Evolutionary conservation across 1,139 yeast genomes (phyloP).

Genomic region (Geotrichum europaeum): DNA sequence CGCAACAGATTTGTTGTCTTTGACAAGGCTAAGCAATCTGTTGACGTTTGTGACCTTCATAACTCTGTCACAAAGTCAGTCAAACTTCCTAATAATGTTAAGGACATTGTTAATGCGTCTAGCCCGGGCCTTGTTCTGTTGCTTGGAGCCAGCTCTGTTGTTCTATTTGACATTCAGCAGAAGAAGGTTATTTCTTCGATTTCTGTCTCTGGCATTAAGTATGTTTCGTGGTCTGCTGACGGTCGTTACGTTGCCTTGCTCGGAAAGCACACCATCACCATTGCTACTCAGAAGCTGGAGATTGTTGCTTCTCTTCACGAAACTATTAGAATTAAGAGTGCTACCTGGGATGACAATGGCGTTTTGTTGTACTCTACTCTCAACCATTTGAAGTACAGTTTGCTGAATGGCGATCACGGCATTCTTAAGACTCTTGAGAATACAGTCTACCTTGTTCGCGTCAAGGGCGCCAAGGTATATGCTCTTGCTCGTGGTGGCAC

Average conservation of each 20-base stretch:
- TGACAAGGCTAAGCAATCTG: constrained; percentile 53
- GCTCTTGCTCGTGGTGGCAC: constrained; percentile 83
- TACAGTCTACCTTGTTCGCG: constrained; percentile 78
- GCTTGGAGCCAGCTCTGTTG: constrained; percentile 64
- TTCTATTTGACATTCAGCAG: constrained; percentile 89
- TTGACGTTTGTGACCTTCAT: constrained; percentile 78
- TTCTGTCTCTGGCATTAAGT: constrained; percentile 67
- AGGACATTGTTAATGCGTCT: constrained; percentile 70
- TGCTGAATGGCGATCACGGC: constrained; percentile 91
- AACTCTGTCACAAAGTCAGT: constrained; percentile 78
- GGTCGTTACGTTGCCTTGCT: constrained; percentile 84
- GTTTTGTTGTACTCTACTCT: constrained; percentile 89
- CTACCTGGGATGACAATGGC: constrained; percentile 95
- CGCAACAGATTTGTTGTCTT: constrained; percentile 90
- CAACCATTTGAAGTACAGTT: constrained; percentile 90
- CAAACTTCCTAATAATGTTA: constrained; percentile 64
- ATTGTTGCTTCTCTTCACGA: constrained; percentile 85
- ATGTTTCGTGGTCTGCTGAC: constrained; percentile 83
- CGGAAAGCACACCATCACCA: constrained; percentile 88
- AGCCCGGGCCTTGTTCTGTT: constrained; percentile 78
- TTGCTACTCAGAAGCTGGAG: constrained; percentile 75
- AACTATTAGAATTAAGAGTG: constrained; percentile 93
- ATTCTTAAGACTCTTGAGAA: constrained; percentile 87
- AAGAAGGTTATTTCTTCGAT: constrained; percentile 69
- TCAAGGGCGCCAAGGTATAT: constrained; percentile 63